Base-by-base conservation (phyloP, 306 rosid species). In the Casuarina glauca region DNA sequence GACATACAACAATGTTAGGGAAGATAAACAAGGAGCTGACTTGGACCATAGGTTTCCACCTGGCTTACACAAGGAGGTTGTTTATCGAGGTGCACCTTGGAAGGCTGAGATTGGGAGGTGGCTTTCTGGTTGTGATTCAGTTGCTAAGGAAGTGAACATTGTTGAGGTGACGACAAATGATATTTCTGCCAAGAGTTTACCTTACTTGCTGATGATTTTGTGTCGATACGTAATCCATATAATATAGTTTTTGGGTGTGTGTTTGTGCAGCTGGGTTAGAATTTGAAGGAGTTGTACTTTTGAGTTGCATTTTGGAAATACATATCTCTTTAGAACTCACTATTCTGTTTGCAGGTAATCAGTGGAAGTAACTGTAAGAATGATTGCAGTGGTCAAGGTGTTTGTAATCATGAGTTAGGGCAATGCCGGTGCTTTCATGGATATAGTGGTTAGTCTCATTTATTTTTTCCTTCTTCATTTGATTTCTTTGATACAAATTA, bases 401-500 rank as follows among this genome's bases (percentile, higher is more conserved):
- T 95, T 70, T 95, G 99, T 71, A 93, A 95, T 77, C 87, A 70
- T 50, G 96, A 95, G 84, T 87, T 93, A 77, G 97, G 99, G 53
- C 88, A 83, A 66, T 95, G 99, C 53, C 88, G 89, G 74, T 95
- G 99, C 87, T 95, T 89, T 81, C 99, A 89, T 84, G 99, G 99
- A 81, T 91, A 81, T 76, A 57, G 80, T 63, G 97, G 97, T 95
- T 67, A 76, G 97, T 88, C 72, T 70, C 17, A 74, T 71, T 73
- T 68, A 38, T 74, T 49, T 26, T 66, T 41, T 57, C 69, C 19
- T 43, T 51, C 17, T 69, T 67, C 32, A 17, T 53, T 44, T 46
- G 39, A 63, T 70, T 48, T 35, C 16, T 49, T 45, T 41, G 66
- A 77, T 26, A 41, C 63, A 36, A 70, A 51, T 69, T 70, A 58